phyloP scores from a whole-genome alignment of 305 asterid species.

The Solanum chacoense region DNA sequence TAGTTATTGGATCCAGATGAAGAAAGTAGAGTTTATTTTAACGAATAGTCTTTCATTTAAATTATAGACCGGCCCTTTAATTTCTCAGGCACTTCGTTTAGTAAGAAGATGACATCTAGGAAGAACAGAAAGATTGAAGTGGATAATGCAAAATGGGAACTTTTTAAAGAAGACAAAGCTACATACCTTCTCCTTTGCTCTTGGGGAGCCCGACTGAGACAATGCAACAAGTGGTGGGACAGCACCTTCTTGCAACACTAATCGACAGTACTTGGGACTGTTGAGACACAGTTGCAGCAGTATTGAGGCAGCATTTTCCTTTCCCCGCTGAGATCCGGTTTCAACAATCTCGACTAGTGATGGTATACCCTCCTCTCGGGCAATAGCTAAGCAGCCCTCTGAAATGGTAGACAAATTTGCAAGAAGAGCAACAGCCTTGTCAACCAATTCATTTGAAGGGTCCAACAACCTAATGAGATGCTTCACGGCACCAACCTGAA shows the following conservation, averaged over 20 bases:
- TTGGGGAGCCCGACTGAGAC: conserved; percentile 76
- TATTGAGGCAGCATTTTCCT: conserved; percentile 85
- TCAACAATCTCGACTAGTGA: conserved; percentile 73
- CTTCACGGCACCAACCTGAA: conserved; percentile 87
- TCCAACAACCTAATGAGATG: conserved; percentile 57
- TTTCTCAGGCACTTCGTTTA: not conserved
- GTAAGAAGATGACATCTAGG: not conserved
- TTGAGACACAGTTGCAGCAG: conserved; percentile 69
- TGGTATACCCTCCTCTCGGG: conserved; percentile 76
- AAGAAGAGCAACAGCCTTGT: conserved; percentile 86
- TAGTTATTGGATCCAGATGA: not conserved
- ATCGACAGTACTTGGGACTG: conserved; percentile 55
- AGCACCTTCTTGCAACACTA: conserved; percentile 89
- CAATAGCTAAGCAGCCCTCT: conserved; percentile 75
- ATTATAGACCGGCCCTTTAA: not conserved
- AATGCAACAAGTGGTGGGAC: conserved; percentile 92
- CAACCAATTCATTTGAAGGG: conserved; percentile 68
- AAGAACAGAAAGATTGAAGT: not conserved
- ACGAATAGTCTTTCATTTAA: not conserved
- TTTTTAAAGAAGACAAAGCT: not conserved
- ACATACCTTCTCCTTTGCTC: conserved; percentile 89
- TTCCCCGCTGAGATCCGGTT: conserved; percentile 71
- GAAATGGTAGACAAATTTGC: conserved; percentile 64
- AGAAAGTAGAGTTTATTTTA: not conserved
- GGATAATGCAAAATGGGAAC: not conserved